A percentile compares a stretch with the other conserved stretches of the same genome.
Conservation (phyloP, 2,329 filamentous ascomycete species). For the Cladobotryum protrusum region DNA sequence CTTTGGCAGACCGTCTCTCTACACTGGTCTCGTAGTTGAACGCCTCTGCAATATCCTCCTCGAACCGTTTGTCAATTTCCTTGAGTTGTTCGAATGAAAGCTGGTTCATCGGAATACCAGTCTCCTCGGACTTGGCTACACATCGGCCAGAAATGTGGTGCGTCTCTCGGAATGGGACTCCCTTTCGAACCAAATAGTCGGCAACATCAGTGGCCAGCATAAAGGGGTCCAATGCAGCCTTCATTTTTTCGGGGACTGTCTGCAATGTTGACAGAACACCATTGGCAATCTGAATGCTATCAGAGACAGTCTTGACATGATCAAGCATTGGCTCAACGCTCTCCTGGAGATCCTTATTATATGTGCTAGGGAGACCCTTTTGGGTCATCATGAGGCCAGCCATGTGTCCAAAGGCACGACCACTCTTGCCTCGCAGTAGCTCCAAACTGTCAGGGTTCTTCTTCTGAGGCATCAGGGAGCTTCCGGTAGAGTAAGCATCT, state of each 20-base stretch:
- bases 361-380: conserved; percentile 69
- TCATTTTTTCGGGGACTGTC: conserved; percentile 68
- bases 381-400: conserved; percentile 66
- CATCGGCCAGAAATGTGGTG: conserved; percentile 71
- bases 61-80: conserved; percentile 62
- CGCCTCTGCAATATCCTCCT: conserved; percentile 60
- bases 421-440: conserved; percentile 67
- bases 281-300: conserved; percentile 77
- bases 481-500: conserved; percentile 74
- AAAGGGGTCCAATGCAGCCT: conserved; percentile 68
- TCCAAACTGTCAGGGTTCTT: conserved; percentile 73
- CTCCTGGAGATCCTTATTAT: conserved; percentile 93
- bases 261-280: conserved; percentile 71
- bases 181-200: conserved; percentile 58
- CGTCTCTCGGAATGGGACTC: conserved; percentile 72
- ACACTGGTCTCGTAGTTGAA: conserved; percentile 82
- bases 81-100: conserved; percentile 61
- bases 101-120: conserved; percentile 62
- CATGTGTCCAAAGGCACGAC: conserved; percentile 74
- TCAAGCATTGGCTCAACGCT: conserved; percentile 81
- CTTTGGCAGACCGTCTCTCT: conserved; percentile 69
- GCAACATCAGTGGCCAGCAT: conserved; percentile 74
- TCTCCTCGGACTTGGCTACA: conserved; percentile 31
- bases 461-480: conserved; percentile 76
- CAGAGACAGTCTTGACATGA: conserved; percentile 71